Evolutionary conservation across 192 early-diverging fungal species (phyloP), one percentile per base, ranked within the genome.

Genomic region (Chytriomyces confervae): DNA sequence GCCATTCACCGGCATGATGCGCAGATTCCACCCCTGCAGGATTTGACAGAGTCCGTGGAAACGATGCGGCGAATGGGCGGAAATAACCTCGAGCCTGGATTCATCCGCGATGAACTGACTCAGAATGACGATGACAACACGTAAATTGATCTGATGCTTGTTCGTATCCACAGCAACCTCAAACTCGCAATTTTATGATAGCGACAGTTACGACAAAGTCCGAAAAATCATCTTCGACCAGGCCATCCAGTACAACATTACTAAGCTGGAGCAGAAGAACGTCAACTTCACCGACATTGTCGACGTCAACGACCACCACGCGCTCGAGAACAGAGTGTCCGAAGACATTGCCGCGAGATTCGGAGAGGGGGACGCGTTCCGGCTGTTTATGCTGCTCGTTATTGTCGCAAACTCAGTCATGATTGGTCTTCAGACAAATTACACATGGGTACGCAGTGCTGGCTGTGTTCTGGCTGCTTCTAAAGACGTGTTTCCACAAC

Each of bases 171-270:
- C 20, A n/a, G 48, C 13, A 61, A 13, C 46, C 66, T n/a, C 24
- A 10, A 29, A 24, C n/a, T 11, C 44, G 9, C 11, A 67, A 9
- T 11, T 29, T 36, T 8, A 1, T 69, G 5, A n/a, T 53, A 83
- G 78, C 27, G 81, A 83, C 45, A 77, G 74, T 9, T 83, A 83
- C 65, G 80, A 80, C 75, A 80, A 80, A 65, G 77, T 83, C 53
- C 77, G 81, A n/a, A 81, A 80, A 53, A 71, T 83, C 48, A 83
- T 83, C 2, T 83, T 83, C 69, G 75, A 71, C 11, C 81, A 83
- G 64, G 81, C 81, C 27, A 77, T 83, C 3, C 68, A 77, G 77
- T 81, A 77, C 48, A 86, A 84, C 60, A 68, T 86, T 8, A 79
- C 79, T 5, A 84, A 80, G 36, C 62, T 77, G 5, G 82, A 86